Conservation (phyloP, 805 yeast genomes). For the Yarrowia hollandica region DNA sequence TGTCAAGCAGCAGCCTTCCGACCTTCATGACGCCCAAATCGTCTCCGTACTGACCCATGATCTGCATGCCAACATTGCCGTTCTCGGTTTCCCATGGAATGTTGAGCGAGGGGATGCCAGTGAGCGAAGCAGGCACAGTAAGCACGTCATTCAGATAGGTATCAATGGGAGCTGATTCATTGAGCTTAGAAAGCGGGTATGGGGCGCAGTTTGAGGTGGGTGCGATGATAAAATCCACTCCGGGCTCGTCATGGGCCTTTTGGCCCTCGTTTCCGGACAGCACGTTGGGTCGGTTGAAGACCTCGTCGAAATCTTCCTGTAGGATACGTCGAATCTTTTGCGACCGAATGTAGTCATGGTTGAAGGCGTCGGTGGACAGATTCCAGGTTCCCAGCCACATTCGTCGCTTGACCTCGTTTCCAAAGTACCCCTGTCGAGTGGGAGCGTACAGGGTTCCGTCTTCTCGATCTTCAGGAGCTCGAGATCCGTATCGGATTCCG, state of each 20-base stretch:
- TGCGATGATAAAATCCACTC: conserved; percentile 66
- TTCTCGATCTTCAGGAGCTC: conserved; percentile 43
- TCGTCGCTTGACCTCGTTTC: conserved; percentile 79
- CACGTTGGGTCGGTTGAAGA: conserved; percentile 57
- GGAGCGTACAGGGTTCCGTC: conserved; percentile 49
- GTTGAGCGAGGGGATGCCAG: conserved; percentile 84
- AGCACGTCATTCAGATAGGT: conserved; percentile 78
- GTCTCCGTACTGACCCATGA: conserved; percentile 83
- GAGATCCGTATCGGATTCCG: conserved; percentile 80
- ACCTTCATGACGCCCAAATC: conserved; percentile 61
- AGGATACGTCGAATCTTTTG: conserved; percentile 61
- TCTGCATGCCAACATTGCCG: conserved; percentile 65
- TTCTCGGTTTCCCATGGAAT: conserved; percentile 57
- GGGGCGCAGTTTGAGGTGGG: conserved; percentile 72
- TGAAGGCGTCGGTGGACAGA: conserved; percentile 69
- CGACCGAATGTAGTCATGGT: conserved; percentile 76
- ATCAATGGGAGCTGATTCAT: conserved; percentile 50
- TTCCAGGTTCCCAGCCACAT: conserved; percentile 84
- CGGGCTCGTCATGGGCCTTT: conserved; percentile 4
- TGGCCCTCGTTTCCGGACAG: conserved; percentile 43
- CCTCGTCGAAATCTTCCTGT: conserved; percentile 61
- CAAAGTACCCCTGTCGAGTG: conserved; percentile 69
- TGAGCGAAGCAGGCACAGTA: conserved; percentile 87
- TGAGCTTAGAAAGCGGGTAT: conserved; percentile 48
- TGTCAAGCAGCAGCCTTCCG: conserved; percentile 36